Base-by-base conservation (phyloP, 768 basidiomycete species). In the Tephrocybe sp. region DNA sequence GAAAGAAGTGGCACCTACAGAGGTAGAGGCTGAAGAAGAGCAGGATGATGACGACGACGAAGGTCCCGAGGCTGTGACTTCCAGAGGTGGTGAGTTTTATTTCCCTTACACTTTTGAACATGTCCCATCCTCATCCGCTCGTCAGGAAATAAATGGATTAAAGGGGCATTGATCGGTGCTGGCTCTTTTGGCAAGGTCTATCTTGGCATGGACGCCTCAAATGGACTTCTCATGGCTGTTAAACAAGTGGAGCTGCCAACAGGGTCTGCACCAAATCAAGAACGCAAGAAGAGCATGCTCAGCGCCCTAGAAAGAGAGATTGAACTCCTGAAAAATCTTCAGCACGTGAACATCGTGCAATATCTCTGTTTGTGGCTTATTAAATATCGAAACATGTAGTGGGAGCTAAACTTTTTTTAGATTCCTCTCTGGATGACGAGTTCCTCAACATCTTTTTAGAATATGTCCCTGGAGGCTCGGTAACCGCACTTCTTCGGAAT, bases 301-400 rank as follows among this genome's bases (percentile, higher is more conserved):
- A 89, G 80, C 47, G 92, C 92, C 1, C 75, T 94, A 35, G 93
- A 98, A 67, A 83, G 89, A 31, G 97, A 99, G 69, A 98, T 98
- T 53, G 92, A 92, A 70, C 76, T 98, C 3, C 74, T 98, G 54
- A 92, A 94, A 64, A 89, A 93, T 49, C 72, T 97, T 43, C 89
- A 96, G 56, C 94, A 98, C 64, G 86, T 86, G 51, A 96, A 98
- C 63, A 98, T 99, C 52, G 97, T 99, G 19, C 96, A 98, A 71
- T 99, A 99, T 61, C 87, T 96, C 47, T 92, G 95, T 97, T 59
- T 51, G 90, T 74, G 13, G 13, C 9, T 13, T 37, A n/a, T 30
- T 27, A 25, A 55, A 27, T 38, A 34, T 34, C 47, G 52, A 18
- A 59, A 18, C 18, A 21, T 35, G n/a, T n/a, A n/a, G n/a, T n/a